These are phyloP conservation scores for Kregervanrija fluxuum DNA, from an alignment of 805 yeast species.

Conservation along the genomic window DNA sequence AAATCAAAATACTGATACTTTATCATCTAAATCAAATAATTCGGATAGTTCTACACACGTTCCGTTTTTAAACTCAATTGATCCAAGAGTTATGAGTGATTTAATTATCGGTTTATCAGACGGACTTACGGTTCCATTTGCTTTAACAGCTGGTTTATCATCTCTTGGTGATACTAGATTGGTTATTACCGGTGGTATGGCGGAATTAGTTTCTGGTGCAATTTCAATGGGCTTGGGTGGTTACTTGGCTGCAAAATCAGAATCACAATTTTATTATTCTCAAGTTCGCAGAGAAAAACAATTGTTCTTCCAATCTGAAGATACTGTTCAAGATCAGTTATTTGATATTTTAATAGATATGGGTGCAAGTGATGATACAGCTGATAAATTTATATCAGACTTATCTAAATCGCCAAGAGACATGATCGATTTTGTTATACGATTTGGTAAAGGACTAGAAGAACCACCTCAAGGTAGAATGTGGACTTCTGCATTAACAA, in stretches of 20 bases:
- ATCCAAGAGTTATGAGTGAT: conserved; percentile 92
- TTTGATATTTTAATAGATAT: conserved; percentile 75
- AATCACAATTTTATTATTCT: conserved; percentile 63
- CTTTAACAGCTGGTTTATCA: conserved; percentile 92
- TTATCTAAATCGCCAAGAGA: conserved; percentile 69
- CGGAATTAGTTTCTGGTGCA: conserved; percentile 94
- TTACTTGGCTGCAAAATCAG: conserved; percentile 88
- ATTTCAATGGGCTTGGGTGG: conserved; percentile 98
- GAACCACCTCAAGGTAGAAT: conserved; percentile 94
- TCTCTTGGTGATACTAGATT: conserved; percentile 83
- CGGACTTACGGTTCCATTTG: conserved; percentile 98
- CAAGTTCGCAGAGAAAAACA: conserved; percentile 68
- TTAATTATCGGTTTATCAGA: conserved; percentile 89
- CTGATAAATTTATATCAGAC: conserved; percentile 66
- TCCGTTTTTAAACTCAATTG: conserved; percentile 45
- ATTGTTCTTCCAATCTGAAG: conserved; percentile 58
- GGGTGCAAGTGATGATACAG: conserved; percentile 66
- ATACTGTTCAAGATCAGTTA: conserved; percentile 63
- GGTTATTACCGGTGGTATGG: conserved; percentile 97
- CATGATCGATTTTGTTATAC: conserved; percentile 80
- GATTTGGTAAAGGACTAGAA: conserved; percentile 87
- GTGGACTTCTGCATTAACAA: conserved; percentile 78
- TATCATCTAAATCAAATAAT: neutral
- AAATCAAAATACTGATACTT: neutral
- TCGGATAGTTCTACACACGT: neutral